Evolutionary conservation across 75 land plant species (phyloP).

Genomic region (Isoetes taiwanensis): DNA sequence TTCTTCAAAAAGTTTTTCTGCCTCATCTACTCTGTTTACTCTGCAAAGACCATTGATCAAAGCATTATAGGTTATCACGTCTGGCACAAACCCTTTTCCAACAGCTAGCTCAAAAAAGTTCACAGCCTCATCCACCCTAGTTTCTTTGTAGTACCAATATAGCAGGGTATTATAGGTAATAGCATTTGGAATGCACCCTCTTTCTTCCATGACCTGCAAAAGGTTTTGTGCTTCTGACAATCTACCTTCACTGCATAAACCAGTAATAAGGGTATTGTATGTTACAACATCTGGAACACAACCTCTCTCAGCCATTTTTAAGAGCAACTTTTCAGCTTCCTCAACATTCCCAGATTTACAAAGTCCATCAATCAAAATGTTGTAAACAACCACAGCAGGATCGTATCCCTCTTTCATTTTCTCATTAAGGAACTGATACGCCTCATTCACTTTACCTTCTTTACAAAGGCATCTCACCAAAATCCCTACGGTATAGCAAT

Average conservation of each 20-base stretch:
- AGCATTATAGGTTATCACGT: constrained; percentile 42
- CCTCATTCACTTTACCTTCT: too few species aligned
- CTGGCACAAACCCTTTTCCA: constrained; percentile 28
- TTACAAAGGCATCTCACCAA: too few species aligned
- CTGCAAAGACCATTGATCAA: constrained; percentile 45
- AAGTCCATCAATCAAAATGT: constrained; percentile 46
- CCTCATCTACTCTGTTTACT: too few species aligned
- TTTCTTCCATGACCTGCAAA: constrained; percentile 33
- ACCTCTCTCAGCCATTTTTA: constrained; percentile 40
- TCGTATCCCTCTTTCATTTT: constrained; percentile 70
- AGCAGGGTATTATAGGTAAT: constrained; percentile 46
- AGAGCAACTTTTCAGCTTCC: constrained; percentile 30
- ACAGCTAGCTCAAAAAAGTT: constrained; percentile 35
- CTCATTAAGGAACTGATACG: too few species aligned
- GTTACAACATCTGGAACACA: constrained; percentile 31
- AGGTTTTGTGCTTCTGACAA: constrained; percentile 35
- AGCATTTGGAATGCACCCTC: constrained; percentile 31
- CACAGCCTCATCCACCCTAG: constrained; percentile 38
- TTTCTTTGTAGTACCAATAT: constrained; percentile 38
- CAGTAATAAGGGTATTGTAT: constrained; percentile 44
- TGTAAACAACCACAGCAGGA: constrained; percentile 33
- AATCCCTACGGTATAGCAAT: too few species aligned
- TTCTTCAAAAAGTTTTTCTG: constrained; percentile 38
- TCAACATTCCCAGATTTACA: constrained; percentile 39
- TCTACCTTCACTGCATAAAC: constrained; percentile 22